Conservation (phyloP, 2,329 filamentous ascomycete genomes). For the Chaetomium olivaceum region DNA sequence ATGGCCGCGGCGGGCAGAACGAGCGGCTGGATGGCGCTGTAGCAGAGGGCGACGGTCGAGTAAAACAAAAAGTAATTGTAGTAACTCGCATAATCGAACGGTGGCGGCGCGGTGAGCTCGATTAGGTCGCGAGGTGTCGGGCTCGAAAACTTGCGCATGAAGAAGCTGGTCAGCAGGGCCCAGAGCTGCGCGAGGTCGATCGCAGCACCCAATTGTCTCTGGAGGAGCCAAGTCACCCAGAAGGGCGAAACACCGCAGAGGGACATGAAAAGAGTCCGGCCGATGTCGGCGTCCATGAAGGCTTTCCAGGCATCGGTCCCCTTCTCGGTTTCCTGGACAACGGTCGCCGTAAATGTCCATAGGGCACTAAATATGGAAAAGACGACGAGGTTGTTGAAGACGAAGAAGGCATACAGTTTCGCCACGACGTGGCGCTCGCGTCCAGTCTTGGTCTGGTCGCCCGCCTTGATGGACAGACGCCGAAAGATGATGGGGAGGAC, state of each 20-base stretch:
- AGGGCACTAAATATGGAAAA: slow-evolving; percentile 89
- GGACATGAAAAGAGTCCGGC: slow-evolving; percentile 65
- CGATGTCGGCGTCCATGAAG: slow-evolving; percentile 64
- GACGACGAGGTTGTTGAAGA: slow-evolving; percentile 94
- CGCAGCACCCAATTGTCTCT: slow-evolving; percentile 90
- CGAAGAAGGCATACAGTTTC: slow-evolving; percentile 92
- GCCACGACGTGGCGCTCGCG: slow-evolving; percentile 87
- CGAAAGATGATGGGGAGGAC: slow-evolving; percentile 90
- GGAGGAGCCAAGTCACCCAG: slow-evolving; percentile 91
- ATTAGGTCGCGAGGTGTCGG: slow-evolving; percentile 91
- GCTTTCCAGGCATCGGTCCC: slow-evolving; percentile 67
- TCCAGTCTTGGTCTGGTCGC: slow-evolving; percentile 88
- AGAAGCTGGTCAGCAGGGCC: slow-evolving; percentile 80
- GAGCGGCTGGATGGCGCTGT: slow-evolving; percentile 81
- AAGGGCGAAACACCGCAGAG: slow-evolving; percentile 83
- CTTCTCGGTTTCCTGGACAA: slow-evolving; percentile 59
- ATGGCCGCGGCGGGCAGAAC: slow-evolving; percentile 82
- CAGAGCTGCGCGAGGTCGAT: slow-evolving; percentile 89
- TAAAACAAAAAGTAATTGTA: slow-evolving; percentile 99
- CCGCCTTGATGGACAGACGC: slow-evolving; percentile 76
- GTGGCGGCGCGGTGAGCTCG: slow-evolving; percentile 85
- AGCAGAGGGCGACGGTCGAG: slow-evolving; percentile 82
- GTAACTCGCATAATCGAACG: slow-evolving; percentile 94
- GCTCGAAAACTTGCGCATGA: slow-evolving; percentile 78
- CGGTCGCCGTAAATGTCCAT: slow-evolving; percentile 69